A percentile compares a stretch with the other conserved stretches of the same genome.
phyloP scores from a whole-genome alignment of 345 rosid genomes.

The Streptanthus diversifolius region DNA sequence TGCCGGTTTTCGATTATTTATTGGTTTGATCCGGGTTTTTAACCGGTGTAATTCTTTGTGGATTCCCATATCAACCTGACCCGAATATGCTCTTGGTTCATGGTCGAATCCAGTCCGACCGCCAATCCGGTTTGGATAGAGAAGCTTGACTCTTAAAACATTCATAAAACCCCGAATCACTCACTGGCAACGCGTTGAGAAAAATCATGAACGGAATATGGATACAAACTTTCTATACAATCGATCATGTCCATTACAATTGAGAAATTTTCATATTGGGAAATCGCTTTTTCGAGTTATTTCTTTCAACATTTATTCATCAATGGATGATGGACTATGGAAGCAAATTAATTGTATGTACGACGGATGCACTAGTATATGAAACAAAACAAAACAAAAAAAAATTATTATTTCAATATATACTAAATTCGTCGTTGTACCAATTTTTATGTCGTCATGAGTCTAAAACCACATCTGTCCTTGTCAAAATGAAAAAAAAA shows the following conservation, averaged over 20 bases:
- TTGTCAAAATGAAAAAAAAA: background rate
- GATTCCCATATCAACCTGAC: too few species aligned
- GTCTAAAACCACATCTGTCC: background rate
- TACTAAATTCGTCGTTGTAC: background rate
- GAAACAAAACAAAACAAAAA: background rate
- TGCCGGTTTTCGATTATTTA: too few species aligned
- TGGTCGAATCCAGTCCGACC: too few species aligned
- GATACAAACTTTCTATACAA: too few species aligned
- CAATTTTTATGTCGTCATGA: background rate
- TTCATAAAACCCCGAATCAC: too few species aligned
- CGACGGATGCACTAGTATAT: background rate
- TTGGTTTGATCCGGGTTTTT: too few species aligned
- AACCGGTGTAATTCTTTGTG: too few species aligned
- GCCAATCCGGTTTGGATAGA: background rate
- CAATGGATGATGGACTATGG: background rate
- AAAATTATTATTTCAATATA: background rate
- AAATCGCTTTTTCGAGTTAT: background rate
- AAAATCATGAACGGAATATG: background rate
- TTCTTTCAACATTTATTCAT: background rate
- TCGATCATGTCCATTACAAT: too few species aligned
- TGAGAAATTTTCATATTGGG: too few species aligned
- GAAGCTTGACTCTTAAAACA: background rate
- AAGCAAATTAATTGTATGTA: background rate
- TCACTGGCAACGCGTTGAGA: too few species aligned
- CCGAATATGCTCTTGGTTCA: too few species aligned